Percentiles rank a stretch among this genome's conserved stretches.
phyloP scores from a whole-genome alignment of 306 rosid species.

The Quercus alba region DNA sequence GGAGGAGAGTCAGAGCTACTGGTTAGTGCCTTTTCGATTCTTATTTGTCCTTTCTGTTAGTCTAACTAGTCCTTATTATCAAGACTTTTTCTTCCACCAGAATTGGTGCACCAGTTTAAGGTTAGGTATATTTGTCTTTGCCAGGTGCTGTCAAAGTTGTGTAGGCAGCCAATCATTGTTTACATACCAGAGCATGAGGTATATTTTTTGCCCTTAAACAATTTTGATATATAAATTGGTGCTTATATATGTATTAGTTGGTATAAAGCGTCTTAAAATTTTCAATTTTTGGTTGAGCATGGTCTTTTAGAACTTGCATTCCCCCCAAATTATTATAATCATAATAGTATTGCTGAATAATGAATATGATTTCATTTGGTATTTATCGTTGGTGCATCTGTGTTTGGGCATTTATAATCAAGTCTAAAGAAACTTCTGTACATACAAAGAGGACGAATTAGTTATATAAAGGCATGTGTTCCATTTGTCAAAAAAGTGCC shows the following conservation, averaged over 20 bases:
- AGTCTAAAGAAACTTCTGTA: not conserved
- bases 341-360: not conserved
- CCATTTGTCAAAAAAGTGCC: not conserved
- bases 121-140: not conserved
- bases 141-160: slow-evolving; percentile 86
- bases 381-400: not conserved
- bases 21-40: slow-evolving; percentile 49
- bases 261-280: not conserved
- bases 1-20: slow-evolving; percentile 95
- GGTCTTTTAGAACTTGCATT: not conserved
- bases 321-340: not conserved
- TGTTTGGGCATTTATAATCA: not conserved
- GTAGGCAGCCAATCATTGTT: slow-evolving; percentile 76
- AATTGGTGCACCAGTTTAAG: not conserved
- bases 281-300: not conserved
- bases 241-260: slow-evolving; percentile 3
- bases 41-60: not conserved
- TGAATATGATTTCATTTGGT: not conserved
- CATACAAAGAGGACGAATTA: not conserved
- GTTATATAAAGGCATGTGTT: not conserved
- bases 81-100: not conserved
- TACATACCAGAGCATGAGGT: slow-evolving; percentile 98
- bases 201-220: slow-evolving; percentile 23
- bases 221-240: not conserved
- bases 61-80: not conserved